These are phyloP conservation scores for Neurospora sp. DNA, from an alignment of 495 filamentous ascomycete genomes.

Conservation along the genomic window DNA sequence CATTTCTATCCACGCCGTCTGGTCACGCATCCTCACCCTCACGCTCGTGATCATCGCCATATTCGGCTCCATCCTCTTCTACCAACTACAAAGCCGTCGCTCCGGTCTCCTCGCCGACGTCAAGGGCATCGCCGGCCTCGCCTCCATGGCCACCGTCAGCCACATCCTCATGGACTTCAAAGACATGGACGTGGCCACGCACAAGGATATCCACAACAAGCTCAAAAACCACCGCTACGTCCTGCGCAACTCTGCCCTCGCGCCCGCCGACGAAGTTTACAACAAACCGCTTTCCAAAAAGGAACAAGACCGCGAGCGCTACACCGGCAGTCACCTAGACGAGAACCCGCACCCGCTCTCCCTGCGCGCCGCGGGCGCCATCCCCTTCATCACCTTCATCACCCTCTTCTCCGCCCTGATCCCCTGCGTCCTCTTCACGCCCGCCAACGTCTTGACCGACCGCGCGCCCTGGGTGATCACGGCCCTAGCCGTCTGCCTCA, in stretches of 20 bases:
- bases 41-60: conserved; percentile 42
- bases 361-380: conserved; percentile 46
- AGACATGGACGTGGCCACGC: conserved; percentile 54
- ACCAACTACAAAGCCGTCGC: conserved; percentile 46
- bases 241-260: conserved; percentile 56
- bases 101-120: conserved; percentile 59
- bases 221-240: conserved; percentile 55
- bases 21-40: conserved; percentile 49
- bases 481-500: conserved; percentile 50
- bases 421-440: conserved; percentile 48
- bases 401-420: conserved; percentile 42
- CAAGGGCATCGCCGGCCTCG: conserved; percentile 63
- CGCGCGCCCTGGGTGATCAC: conserved; percentile 57
- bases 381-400: conserved; percentile 43
- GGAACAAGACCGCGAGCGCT: conserved; percentile 22
- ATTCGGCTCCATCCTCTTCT: conserved; percentile 46
- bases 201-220: conserved; percentile 54
- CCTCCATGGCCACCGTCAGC: conserved; percentile 59
- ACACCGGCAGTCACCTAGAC: conserved; percentile 28
- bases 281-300: conserved; percentile 11
- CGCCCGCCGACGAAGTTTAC: conserved; percentile 31
- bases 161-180: conserved; percentile 69
- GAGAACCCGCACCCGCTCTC: conserved; percentile 61
- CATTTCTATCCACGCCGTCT: conserved; percentile 45
- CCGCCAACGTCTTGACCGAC: conserved; percentile 43